Percentiles rank a stretch among this genome's conserved stretches.
These are phyloP conservation scores for Pseudopyrenochaeta lycopersici DNA, from an alignment of 2,329 filamentous ascomycete genomes.

Conservation along the genomic window DNA sequence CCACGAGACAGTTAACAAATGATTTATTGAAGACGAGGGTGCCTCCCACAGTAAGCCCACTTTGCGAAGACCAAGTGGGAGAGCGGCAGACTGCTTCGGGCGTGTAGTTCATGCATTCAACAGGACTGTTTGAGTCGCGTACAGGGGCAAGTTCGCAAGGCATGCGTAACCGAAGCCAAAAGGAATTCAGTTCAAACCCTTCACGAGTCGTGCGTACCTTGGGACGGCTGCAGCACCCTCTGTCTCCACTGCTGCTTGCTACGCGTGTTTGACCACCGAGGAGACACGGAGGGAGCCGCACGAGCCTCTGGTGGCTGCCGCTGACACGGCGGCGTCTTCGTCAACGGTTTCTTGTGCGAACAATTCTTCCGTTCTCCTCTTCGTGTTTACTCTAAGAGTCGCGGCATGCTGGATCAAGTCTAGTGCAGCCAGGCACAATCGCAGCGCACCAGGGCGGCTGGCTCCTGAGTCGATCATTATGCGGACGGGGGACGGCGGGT, in stretches of 20 bases:
- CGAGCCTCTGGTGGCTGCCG: slow-evolving; percentile 18
- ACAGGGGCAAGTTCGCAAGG: slow-evolving; percentile 19
- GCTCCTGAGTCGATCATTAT: not conserved
- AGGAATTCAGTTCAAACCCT: slow-evolving; percentile 30
- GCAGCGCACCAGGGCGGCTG: not conserved
- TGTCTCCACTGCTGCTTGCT: slow-evolving; percentile 9
- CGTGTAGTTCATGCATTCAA: slow-evolving; percentile 28
- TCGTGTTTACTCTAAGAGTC: not conserved
- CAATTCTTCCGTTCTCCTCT: not conserved
- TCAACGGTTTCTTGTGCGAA: slow-evolving; percentile 4
- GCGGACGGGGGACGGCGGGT: not conserved
- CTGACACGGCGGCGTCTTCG: slow-evolving; percentile 27
- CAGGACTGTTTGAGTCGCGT: slow-evolving; percentile 10
- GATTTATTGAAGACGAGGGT: slow-evolving; percentile 12
- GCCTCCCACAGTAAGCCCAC: slow-evolving; percentile 2
- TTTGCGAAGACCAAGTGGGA: slow-evolving; percentile 6
- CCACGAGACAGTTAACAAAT: slow-evolving; percentile 11
- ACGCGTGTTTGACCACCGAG: slow-evolving; percentile 11
- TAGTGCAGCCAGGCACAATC: slow-evolving; percentile 3
- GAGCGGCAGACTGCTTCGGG: slow-evolving; percentile 24
- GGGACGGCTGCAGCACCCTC: not conserved
- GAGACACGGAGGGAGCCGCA: slow-evolving; percentile 21
- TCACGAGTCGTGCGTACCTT: slow-evolving; percentile 14
- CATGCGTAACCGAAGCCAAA: slow-evolving; percentile 30
- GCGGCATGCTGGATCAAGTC: not conserved